These are phyloP conservation scores for Nannizziopsis arthrosporioides DNA, from an alignment of 2,329 filamentous ascomycete genomes.

Conservation along the genomic window DNA sequence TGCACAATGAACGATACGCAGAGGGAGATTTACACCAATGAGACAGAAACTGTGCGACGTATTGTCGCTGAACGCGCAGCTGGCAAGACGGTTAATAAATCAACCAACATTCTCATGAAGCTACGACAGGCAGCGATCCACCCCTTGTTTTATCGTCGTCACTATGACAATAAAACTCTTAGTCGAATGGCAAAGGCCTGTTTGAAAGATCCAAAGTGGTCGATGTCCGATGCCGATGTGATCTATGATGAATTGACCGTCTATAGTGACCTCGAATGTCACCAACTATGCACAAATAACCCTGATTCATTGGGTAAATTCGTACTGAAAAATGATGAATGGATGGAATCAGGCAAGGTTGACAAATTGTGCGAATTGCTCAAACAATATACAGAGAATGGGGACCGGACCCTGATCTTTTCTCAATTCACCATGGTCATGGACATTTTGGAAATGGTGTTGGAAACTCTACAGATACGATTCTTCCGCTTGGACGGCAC, in stretches of 20 bases:
- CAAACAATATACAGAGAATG: conserved; percentile 59
- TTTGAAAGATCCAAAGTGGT: conserved; percentile 53
- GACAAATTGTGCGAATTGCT: conserved; percentile 65
- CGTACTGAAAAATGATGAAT: conserved; percentile 48
- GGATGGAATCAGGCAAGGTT: conserved; percentile 77
- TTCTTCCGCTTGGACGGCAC: conserved; percentile 80
- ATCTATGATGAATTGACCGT: conserved; percentile 44
- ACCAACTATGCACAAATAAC: conserved; percentile 46
- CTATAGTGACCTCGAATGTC: conserved; percentile 52
- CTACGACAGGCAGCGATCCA: conserved; percentile 88
- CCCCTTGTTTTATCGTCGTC: conserved; percentile 70
- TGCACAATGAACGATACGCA: conserved; percentile 69
- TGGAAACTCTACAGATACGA: conserved; percentile 58
- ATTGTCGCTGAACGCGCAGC: conserved; percentile 48
- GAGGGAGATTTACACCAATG: conserved; percentile 57
- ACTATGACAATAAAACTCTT: conserved; percentile 65
- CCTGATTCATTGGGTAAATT: conserved; percentile 44
- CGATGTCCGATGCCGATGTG: conserved; percentile 38
- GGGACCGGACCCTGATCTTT: conserved; percentile 81
- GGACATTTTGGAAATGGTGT: conserved; percentile 74
- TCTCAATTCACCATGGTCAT: conserved; percentile 87
- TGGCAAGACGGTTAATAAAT: conserved; percentile 44
- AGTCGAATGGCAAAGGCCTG: conserved; percentile 66
- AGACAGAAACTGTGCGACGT: conserved; percentile 52
- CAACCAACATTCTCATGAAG: conserved; percentile 68